phyloP scores from a whole-genome alignment of 2,329 filamentous ascomycete species.

The Epichloe typhina region DNA sequence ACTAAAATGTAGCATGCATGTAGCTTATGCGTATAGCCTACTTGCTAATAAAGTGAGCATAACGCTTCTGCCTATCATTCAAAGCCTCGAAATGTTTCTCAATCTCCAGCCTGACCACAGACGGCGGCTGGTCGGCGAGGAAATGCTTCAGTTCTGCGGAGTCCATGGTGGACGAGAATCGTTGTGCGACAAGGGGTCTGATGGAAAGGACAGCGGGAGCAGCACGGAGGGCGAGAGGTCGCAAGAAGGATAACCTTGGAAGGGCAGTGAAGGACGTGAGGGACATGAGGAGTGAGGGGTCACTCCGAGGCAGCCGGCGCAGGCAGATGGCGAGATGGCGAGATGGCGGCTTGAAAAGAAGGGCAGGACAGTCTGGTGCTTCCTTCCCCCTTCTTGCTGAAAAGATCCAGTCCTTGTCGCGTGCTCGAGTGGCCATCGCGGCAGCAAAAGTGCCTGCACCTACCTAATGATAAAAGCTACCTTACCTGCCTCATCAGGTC shows the following conservation, averaged over 20 bases:
- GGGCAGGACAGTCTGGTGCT: neutral
- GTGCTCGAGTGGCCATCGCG: neutral
- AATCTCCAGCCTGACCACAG: conserved; percentile 76
- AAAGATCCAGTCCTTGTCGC: neutral
- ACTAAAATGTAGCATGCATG: too few relatives aligned
- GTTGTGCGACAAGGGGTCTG: neutral
- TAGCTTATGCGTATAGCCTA: conserved; percentile 24
- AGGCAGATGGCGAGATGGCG: neutral
- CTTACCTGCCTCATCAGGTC: neutral
- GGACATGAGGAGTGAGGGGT: conserved; percentile 17
- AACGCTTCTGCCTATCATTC: conserved; percentile 66
- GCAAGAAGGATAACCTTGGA: conserved; percentile 21
- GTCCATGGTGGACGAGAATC: conserved; percentile 34
- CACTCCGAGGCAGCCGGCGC: conserved; percentile 6
- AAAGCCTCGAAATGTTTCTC: conserved; percentile 82
- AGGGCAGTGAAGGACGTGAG: conserved; percentile 22
- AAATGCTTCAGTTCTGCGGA: conserved; percentile 58
- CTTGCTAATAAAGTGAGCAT: conserved; percentile 82
- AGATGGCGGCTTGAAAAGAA: neutral
- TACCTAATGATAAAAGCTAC: too few relatives aligned
- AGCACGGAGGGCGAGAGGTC: conserved; percentile 13
- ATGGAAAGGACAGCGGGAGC: neutral
- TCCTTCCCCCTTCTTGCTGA: neutral
- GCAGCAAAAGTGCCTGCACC: conserved; percentile 3
- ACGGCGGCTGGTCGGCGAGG: conserved; percentile 80